Evolutionary conservation across 1,139 yeast genomes (phyloP).

Genomic region (Pichia cactophila): DNA sequence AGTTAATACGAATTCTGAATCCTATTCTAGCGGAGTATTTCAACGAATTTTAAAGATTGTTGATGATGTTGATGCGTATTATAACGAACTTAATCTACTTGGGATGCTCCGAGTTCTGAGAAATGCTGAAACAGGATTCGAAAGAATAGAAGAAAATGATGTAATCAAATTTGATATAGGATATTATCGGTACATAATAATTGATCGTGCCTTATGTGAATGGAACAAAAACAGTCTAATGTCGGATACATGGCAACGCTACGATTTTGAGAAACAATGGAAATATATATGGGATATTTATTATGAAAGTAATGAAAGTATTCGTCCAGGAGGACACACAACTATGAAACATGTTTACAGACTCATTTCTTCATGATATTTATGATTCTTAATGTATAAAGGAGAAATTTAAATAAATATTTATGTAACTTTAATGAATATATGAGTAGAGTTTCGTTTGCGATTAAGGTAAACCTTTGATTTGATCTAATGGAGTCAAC

Average conservation of each 20-base stretch:
- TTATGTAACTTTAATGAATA: background rate
- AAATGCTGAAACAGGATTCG: constrained; percentile 10
- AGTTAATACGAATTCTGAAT: background rate
- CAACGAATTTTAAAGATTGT: background rate
- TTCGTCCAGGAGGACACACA: constrained; percentile 5
- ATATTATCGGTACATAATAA: constrained; percentile 3
- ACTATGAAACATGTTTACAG: constrained; percentile 1
- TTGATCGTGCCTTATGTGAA: constrained; percentile 7
- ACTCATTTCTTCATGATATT: background rate
- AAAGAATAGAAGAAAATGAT: background rate
- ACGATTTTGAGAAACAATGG: constrained; percentile 8
- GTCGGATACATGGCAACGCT: constrained; percentile 1
- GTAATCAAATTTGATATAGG: constrained; percentile 1
- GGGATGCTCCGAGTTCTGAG: constrained; percentile 6
- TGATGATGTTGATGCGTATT: constrained; percentile 1
- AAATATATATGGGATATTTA: constrained; percentile 6
- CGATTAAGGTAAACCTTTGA: constrained; percentile 20
- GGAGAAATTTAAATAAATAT: background rate
- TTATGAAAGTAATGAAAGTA: background rate
- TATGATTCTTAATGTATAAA: background rate
- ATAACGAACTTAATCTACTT: constrained; percentile 1
- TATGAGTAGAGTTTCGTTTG: background rate
- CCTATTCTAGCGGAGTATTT: background rate
- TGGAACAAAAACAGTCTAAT: constrained; percentile 4
- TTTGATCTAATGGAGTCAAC: constrained; percentile 26